Evolutionary conservation across 371 early-diverging fungal species (phyloP).

Genomic region (Batrachochytrium dendrobatidis): DNA sequence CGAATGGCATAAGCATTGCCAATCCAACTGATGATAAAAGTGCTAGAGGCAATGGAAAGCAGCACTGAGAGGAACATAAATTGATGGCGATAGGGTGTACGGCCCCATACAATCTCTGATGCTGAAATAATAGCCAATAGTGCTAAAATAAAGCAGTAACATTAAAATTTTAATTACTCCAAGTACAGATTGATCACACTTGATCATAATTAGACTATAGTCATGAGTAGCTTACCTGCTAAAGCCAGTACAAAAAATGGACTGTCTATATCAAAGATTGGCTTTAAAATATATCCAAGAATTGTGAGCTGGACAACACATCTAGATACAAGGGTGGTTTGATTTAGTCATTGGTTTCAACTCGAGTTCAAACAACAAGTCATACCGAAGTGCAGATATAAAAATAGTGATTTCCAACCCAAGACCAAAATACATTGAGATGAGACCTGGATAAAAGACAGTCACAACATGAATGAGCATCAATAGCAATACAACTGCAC

Average conservation of each 20-base stretch:
- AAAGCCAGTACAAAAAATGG: slow-evolving; percentile 14
- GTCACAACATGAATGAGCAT: not conserved
- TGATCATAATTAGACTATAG: not conserved
- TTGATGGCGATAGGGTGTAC: slow-evolving; percentile 16
- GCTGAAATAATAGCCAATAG: slow-evolving; percentile 19
- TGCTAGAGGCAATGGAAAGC: slow-evolving; percentile 18
- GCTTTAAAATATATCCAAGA: slow-evolving; percentile 36
- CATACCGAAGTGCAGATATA: slow-evolving; percentile 14
- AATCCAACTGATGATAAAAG: slow-evolving; percentile 12
- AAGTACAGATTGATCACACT: not conserved
- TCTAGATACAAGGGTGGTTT: not conserved
- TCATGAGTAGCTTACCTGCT: slow-evolving; percentile 4
- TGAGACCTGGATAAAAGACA: slow-evolving; percentile 8
- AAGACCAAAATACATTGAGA: slow-evolving; percentile 19
- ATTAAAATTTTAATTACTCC: not conserved
- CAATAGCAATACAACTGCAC: not conserved
- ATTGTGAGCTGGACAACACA: slow-evolving; percentile 32
- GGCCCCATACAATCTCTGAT: slow-evolving; percentile 16
- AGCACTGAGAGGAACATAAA: slow-evolving; percentile 24
- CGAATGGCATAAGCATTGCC: slow-evolving; percentile 60
- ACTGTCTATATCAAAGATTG: slow-evolving; percentile 26
- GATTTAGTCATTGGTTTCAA: not conserved
- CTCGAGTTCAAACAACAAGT: not conserved
- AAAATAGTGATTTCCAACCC: slow-evolving; percentile 16
- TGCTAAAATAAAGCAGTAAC: not conserved